Evolutionary conservation across 129 eudicot genomes (phyloP).

Genomic region (Arctium minus): DNA sequence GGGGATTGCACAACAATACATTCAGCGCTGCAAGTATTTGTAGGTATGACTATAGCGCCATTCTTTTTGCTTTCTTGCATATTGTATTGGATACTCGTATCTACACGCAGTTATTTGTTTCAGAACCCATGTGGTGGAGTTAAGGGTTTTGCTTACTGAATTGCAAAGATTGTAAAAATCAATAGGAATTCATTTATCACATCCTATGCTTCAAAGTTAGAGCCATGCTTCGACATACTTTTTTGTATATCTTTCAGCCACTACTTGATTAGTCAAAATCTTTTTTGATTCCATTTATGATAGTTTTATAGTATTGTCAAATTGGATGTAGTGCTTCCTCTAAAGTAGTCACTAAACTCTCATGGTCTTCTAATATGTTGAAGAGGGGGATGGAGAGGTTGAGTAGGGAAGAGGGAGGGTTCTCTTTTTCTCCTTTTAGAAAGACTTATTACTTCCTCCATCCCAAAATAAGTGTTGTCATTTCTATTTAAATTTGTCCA

Average conservation of each 20-base stretch:
- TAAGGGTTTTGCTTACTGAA: neutral
- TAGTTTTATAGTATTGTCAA: neutral
- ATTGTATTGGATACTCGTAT: neutral
- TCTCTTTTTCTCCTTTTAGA: neutral
- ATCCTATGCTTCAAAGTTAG: neutral
- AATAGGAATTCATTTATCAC: neutral
- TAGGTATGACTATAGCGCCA: conserved; percentile 48
- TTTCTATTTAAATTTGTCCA: neutral
- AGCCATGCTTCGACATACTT: neutral
- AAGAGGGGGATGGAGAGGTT: neutral
- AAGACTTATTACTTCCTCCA: neutral
- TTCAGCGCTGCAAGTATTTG: conserved; percentile 70
- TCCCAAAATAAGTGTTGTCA: neutral
- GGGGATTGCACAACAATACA: conserved; percentile 78
- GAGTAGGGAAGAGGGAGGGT: neutral
- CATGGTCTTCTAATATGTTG: neutral
- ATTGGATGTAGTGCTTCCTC: neutral
- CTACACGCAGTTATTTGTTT: neutral
- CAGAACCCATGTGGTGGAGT: neutral
- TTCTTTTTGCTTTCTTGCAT: neutral
- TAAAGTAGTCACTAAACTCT: neutral
- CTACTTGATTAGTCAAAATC: neutral
- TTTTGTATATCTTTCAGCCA: neutral
- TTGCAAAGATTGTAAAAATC: neutral
- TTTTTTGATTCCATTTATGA: neutral